Base-by-base conservation (phyloP, 192 early-diverging fungal species). In the Backusella tuberculispora region DNA sequence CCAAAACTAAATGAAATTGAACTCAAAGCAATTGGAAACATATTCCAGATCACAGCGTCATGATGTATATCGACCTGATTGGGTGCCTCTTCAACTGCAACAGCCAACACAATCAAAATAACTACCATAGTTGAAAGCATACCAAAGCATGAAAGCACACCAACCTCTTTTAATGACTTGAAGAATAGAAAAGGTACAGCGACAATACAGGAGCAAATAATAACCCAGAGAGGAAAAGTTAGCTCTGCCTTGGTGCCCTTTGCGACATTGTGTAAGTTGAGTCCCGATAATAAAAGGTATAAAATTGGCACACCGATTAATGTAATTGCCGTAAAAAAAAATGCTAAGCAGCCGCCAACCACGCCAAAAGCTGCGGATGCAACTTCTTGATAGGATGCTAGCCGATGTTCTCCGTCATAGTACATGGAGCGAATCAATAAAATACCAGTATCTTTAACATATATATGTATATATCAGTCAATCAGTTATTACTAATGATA, bases 351-450 rank as follows among this genome's bases (percentile, higher is more conserved):
- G 26, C 83, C 80, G 6, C 93, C 95, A 17, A 80, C 71, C 0
- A 46, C 67, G 17, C 95, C 95, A 84, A 91, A 95, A 1, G 95
- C 92, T 19, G 86, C 90, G 43, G 85, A 78, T 29, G 89, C 94
- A 40, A 95, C 85, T 64, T 93, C 91, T 19, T 88, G 85, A 73
- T 90, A 91, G 1, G 89, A 88, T n/a, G 73, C 80, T 29, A 93
- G 77, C 15, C 89, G 90, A 47, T 76, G 80, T n/a, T 87, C 84
- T 47, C 88, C 88, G 56, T 91, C 86, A 80, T 88, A 83, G 82
- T 96, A 94, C n/a, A 95, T 82, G 56, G 91, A 95, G 66, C 83
- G 84, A 80, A 95, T 86, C 63, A 94, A 85, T 4, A 95, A 82
- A 50, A 87, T 85, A 29, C 92, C 94, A 0, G 88, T 88, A 78